Evolutionary conservation across 129 eudicot genomes (phyloP), one percentile per base, ranked within the genome.

Genomic region (Logfia minima): DNA sequence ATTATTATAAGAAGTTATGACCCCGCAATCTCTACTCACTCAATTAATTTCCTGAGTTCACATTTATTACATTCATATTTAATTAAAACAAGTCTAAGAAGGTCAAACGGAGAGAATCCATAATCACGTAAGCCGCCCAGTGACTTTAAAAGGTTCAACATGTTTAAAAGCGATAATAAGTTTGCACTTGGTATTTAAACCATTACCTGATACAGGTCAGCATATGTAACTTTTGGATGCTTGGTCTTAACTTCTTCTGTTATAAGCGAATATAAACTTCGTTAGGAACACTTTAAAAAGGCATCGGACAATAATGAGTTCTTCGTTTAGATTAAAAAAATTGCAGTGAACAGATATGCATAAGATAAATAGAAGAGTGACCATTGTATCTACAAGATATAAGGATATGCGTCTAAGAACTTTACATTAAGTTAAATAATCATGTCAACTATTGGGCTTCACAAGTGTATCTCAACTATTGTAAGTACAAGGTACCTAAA

Each of bases 131-230:
- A 73, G 19, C 19, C 41, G 19, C 41, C 45, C 24, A 26, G 10
- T 61, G 41, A 75, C 58, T 48, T 51, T 35, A 67, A 76, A 76
- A 76, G 72, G 52, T 31, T 14, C n/a, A 68, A 68, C 32, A 58
- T 68, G 43, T 35, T 77, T 71, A 56, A 45, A 71, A 31, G 19
- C 62, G 17, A 32, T 31, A n/a, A 65, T 48, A 26, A 45, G n/a
- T 64, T 2, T 21, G 22, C 11, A 19, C 26, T 19, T 21, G 17
- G 68, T 52, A 68, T 37, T 51, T 58, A 60, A 58, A 55, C 41
- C 28, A 14, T 77, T 75, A 95, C 99, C 97, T 95, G 99, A 83
- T 95, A 95, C 29, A 95, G 90, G 77, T 95, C 99, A 53, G 97
- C 97, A 85, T 91, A 95, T 76, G 99, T 79, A 65, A 95, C 84